Conservation (phyloP, 2,329 filamentous ascomycete genomes). For the Colletotrichum godetiae region DNA sequence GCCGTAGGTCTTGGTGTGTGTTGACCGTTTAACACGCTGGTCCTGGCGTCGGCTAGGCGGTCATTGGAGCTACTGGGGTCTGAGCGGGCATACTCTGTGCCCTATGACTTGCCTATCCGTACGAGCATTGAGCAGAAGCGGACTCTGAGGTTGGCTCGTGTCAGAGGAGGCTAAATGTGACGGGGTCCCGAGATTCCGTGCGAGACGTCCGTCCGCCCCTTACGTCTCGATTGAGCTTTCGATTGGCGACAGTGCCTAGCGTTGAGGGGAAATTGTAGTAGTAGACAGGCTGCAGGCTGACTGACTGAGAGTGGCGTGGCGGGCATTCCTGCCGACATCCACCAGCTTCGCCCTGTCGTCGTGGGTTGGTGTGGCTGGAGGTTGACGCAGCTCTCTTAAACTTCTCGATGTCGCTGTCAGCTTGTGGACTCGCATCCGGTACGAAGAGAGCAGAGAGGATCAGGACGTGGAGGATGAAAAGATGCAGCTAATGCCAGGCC, state of each 20-base stretch:
- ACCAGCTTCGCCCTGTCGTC: constrained; percentile 1
- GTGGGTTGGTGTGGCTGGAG: constrained; percentile 31
- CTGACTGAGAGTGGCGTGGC: not conserved
- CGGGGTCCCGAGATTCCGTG: constrained; percentile 22
- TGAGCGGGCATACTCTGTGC: constrained; percentile 5
- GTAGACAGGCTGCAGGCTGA: not conserved
- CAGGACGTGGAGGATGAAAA: not conserved
- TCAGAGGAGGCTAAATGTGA: constrained; percentile 19
- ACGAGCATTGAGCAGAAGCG: not conserved
- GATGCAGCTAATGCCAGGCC: constrained; percentile 10
- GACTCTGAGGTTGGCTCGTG: constrained; percentile 10
- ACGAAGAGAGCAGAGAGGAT: constrained; percentile 9
- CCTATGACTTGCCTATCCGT: not conserved
- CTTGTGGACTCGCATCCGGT: not conserved
- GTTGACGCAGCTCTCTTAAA: not conserved
- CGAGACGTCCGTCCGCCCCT: not conserved
- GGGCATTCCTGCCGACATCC: not conserved
- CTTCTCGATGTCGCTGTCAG: not conserved
- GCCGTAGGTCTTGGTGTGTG: not conserved
- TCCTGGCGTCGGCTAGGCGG: not conserved
- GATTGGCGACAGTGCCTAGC: not conserved
- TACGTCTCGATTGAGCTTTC: not conserved
- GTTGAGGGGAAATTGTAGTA: not conserved
- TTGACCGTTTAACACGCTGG: not conserved
- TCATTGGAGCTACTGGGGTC: constrained; percentile 4